Evolutionary conservation across 495 filamentous ascomycete genomes (phyloP).

Genomic region (Bacidia gigantensis): DNA sequence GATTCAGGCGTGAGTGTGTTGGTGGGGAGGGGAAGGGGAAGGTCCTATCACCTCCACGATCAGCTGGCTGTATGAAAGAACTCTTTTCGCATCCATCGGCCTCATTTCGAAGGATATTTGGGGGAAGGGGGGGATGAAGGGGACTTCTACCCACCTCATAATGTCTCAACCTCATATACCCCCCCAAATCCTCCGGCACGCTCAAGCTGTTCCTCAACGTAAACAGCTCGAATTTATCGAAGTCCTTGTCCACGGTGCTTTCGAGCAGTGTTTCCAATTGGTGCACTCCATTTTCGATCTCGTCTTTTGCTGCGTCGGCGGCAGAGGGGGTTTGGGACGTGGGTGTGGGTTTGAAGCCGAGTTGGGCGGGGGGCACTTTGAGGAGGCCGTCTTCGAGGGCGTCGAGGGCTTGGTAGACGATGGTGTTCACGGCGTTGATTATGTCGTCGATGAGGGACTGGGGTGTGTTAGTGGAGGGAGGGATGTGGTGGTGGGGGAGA

Average conservation of each 20-base stretch:
- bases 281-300: constrained; percentile 83
- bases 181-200: constrained; percentile 55
- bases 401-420: constrained; percentile 73
- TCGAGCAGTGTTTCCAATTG: constrained; percentile 92
- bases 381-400: constrained; percentile 70
- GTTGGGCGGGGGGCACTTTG: constrained; percentile 48
- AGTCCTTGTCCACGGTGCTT: constrained; percentile 59
- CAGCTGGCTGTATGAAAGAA: neutral
- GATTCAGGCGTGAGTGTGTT: constrained; percentile 42
- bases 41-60: constrained; percentile 3
- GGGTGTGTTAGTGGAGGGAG: constrained; percentile 18
- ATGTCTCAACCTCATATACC: constrained; percentile 70
- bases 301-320: constrained; percentile 38
- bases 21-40: constrained; percentile 13
- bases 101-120: neutral
- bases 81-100: neutral
- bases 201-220: constrained; percentile 77
- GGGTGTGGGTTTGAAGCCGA: constrained; percentile 52
- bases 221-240: constrained; percentile 72
- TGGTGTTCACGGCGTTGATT: constrained; percentile 86
- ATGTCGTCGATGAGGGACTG: constrained; percentile 93
- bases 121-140: no score
- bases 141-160: no score
- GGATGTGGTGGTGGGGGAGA: constrained; percentile 4
- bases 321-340: constrained; percentile 30